phyloP scores from a whole-genome alignment of 306 rosid species.

The Cucumis cinereus region DNA sequence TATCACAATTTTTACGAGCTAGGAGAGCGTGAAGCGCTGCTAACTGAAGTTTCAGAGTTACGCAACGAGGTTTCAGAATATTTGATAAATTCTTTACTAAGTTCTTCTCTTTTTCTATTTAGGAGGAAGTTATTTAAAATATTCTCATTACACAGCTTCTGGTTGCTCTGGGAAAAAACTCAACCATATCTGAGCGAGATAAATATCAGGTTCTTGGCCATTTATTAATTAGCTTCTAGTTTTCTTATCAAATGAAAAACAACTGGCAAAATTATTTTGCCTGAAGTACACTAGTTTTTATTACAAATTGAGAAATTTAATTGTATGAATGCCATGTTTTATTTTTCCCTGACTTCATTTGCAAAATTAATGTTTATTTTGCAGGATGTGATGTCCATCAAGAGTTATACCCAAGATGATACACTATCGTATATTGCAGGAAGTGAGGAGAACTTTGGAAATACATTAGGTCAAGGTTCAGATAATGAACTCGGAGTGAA shows the following conservation, averaged over 20 bases:
- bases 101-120: constrained; percentile 5
- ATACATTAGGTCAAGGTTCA: constrained; percentile 17
- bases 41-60: constrained; percentile 61
- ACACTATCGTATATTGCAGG: constrained; percentile 24
- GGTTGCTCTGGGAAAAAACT: constrained; percentile 32
- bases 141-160: constrained; percentile 40
- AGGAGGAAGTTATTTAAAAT: constrained; percentile 14
- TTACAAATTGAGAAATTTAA: neutral
- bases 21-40: constrained; percentile 72
- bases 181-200: constrained; percentile 19
- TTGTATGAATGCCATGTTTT: constrained; percentile 4
- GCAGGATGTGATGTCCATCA: constrained; percentile 42
- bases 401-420: constrained; percentile 48
- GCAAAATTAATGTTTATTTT: constrained; percentile 10
- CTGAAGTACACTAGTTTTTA: neutral
- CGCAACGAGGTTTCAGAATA: constrained; percentile 53
- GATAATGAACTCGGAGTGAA: constrained; percentile 11
- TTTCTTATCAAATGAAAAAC: constrained; percentile 2
- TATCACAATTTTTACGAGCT: constrained; percentile 48
- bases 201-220: constrained; percentile 38
- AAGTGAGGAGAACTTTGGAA: constrained; percentile 21
- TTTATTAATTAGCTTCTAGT: constrained; percentile 8
- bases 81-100: neutral
- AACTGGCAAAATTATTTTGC: neutral
- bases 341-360: neutral